phyloP scores from a whole-genome alignment of 331 rosid species.

The Phaseolus coccineus region DNA sequence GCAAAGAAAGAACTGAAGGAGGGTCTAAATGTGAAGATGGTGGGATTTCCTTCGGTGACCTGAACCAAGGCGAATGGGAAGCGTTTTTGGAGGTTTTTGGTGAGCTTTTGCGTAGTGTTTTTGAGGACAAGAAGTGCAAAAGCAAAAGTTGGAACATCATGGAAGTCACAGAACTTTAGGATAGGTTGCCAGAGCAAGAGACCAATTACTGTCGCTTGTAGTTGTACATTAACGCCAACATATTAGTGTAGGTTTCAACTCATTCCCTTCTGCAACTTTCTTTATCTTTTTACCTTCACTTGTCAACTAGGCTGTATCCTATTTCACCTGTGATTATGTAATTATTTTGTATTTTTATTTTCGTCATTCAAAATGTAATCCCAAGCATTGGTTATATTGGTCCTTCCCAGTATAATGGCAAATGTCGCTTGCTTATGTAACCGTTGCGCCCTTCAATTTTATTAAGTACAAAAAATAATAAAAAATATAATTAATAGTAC shows the following conservation, averaged over 20 bases:
- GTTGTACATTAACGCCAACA: slow-evolving; percentile 50
- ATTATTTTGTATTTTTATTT: slow-evolving; percentile 9
- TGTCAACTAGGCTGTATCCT: slow-evolving; percentile 45
- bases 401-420: not conserved
- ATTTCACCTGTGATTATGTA: slow-evolving; percentile 44
- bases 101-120: slow-evolving; percentile 56
- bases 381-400: slow-evolving; percentile 22
- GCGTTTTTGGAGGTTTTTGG: slow-evolving; percentile 65
- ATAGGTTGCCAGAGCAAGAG: slow-evolving; percentile 38
- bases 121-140: slow-evolving; percentile 56
- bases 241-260: slow-evolving; percentile 45
- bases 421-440: not conserved
- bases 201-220: slow-evolving; percentile 46
- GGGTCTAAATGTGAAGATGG: slow-evolving; percentile 47
- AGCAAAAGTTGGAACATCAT: slow-evolving; percentile 60
- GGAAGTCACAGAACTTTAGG: slow-evolving; percentile 53
- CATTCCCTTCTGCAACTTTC: slow-evolving; percentile 40
- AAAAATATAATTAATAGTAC: too few species aligned
- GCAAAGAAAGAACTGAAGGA: slow-evolving; percentile 37
- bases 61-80: slow-evolving; percentile 73
- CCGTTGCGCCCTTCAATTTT: not conserved
- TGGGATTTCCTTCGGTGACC: slow-evolving; percentile 70
- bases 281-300: not conserved
- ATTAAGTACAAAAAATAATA: too few species aligned
- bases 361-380: slow-evolving; percentile 43